Evolutionary conservation across 1,284 basidiomycete genomes (phyloP), one percentile per base, ranked within the genome.

Genomic region (Ustilago curta): DNA sequence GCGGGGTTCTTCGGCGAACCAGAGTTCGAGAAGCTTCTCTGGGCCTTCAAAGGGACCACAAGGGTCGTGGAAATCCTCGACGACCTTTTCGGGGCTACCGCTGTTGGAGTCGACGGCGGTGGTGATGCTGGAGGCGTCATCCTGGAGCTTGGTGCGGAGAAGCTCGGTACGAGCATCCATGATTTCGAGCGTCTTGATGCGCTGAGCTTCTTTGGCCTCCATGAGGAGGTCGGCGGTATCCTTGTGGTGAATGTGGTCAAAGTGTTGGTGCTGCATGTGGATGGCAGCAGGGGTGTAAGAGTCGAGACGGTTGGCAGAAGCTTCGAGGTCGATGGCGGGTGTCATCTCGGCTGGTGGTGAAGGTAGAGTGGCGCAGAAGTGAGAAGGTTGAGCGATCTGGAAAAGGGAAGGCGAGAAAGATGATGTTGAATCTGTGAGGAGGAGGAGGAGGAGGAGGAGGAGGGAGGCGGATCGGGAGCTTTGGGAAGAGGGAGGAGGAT

Each of bases 11-110:
- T 84, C 39, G 85, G 93, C 91, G 85, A 99, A 99, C 97, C 97
- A 99, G 61, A 99, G 91, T 87, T 99, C 97, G 59, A 99, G 90
- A 44, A 98, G 90, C 87, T 99, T 99, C 87, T 99, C 97, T 66
- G 96, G 93, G 1, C 86, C 86, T 76, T 84, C 83, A 58, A 86
- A 86, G 12, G 83, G 83, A 8, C 82, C 83, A 47, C 77, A 76
- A n/a, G 74, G 65, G 40, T 76, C 74, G 57, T 72, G 69, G 31
- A 65, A 69, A 47, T 68, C 69, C 1, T 67, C 63, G 37, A 47
- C 32, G 19, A 64, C 59, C 45, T 72, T 72, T 53, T 64, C 73
- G 25, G 57, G 53, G 50, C 40, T 60, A 32, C 59, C 59, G 39
- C 25, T 59, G 67, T 67, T 70, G 54, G 64, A 67, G 50, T 71